Evolutionary conservation across 768 basidiomycete species (phyloP).

Genomic region (Stropharia rugosoannulata): DNA sequence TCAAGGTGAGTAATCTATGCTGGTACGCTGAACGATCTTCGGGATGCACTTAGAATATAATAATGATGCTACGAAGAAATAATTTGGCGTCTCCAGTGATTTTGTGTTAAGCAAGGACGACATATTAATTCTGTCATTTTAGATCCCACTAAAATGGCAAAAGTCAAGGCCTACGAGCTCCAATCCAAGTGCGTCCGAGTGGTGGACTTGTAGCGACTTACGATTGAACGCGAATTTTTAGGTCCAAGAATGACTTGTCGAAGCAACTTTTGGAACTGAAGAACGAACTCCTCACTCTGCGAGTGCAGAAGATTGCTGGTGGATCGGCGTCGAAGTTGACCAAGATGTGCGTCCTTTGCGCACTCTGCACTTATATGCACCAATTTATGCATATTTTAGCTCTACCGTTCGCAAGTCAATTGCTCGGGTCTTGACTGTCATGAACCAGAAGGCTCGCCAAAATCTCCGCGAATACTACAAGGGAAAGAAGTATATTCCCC

Average conservation of each 20-base stretch:
- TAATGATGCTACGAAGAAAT: neutral
- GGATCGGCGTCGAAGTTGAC: constrained; percentile 95
- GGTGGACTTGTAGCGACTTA: neutral
- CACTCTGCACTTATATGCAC: neutral
- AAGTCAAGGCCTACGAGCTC: constrained; percentile 96
- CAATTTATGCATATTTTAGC: constrained; percentile 39
- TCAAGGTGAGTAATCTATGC: constrained; percentile 39
- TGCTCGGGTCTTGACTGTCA: constrained; percentile 96
- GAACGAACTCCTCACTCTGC: constrained; percentile 88
- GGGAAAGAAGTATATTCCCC: constrained; percentile 92
- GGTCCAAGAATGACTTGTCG: constrained; percentile 95
- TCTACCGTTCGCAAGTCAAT: constrained; percentile 97
- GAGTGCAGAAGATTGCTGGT: constrained; percentile 98
- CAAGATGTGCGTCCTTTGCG: constrained; percentile 75
- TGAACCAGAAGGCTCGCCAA: constrained; percentile 97
- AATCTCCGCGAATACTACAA: constrained; percentile 98
- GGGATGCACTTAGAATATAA: constrained; percentile 4
- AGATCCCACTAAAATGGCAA: constrained; percentile 68
- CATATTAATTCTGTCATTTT: constrained; percentile 12
- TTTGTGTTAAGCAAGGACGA: constrained; percentile 4
- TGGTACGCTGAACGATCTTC: constrained; percentile 11
- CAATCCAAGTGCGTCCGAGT: constrained; percentile 77
- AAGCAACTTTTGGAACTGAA: constrained; percentile 95
- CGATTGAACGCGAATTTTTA: constrained; percentile 31
- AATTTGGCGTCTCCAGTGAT: neutral